Base-by-base conservation (phyloP, 768 basidiomycete species). In the Tylopilus vinaceipallidus region DNA sequence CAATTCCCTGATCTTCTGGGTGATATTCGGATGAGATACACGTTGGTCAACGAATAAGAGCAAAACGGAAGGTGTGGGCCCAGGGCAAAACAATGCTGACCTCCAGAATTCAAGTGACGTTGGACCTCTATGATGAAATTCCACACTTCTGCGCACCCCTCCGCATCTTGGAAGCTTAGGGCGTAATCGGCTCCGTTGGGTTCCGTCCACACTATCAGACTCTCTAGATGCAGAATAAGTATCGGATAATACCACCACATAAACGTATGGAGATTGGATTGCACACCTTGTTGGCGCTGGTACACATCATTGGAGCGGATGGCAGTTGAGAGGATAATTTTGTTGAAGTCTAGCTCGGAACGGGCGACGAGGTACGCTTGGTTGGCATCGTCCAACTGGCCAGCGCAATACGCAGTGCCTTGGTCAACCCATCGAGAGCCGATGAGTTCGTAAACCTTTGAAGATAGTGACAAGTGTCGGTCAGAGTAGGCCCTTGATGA, bases 141-240 rank as follows among this genome's bases (percentile, higher is more conserved):
- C 95, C 97, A 99, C 42, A 98, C 91, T 73, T 98, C 94, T 27
- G 84, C 78, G 59, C 95, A 99, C 26, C 95, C 97, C 54, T 93
- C 91, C 1, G 91, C 82, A 59, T 98, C 95, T 64, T 98, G 95
- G 60, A 99, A 99, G 60, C 93, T 95, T 45, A 99, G 75, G 2
- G 95, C 95, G 64, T 97, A 95, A 69, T 99, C 97, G 32, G 88
- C 83, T 24, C 91, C 91, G 55, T 91, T 87, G 2, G 91, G 89
- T 66, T 98, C 95, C 4, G 95, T 98, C 97, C 97, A 99, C 17
- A 98, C 95, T 59, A 99, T 98, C 41, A 99, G 79, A 12, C 97
- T 99, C 63, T 98, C 95, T 95, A 70, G 26, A 43, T 48, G 58
- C 48, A 34, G 47, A 24, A 52, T 54, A 54, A 62, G 57, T 49